These are phyloP conservation scores for Selaginella tamariscina DNA, from an alignment of 75 land plant species.

Conservation along the genomic window DNA sequence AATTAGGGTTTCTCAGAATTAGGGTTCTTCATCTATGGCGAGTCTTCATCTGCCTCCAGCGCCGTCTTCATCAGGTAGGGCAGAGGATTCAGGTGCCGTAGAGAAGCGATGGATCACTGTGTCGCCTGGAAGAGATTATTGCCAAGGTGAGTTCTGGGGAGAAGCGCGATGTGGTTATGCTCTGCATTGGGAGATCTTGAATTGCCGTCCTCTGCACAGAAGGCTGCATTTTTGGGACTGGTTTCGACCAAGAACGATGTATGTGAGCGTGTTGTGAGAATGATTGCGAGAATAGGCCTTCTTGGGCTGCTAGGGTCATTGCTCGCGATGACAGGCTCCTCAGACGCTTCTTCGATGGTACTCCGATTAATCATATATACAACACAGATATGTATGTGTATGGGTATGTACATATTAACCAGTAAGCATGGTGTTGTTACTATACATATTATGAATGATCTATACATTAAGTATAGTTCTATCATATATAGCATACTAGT, in stretches of 20 bases:
- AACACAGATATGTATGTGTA: no score
- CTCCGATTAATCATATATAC: no score
- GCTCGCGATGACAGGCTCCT: slow-evolving; percentile 42
- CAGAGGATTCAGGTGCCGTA: no score
- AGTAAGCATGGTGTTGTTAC: not conserved
- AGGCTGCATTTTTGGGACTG: slow-evolving; percentile 35
- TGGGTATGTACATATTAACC: not conserved
- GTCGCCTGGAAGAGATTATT: no score
- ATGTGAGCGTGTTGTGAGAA: slow-evolving; percentile 24
- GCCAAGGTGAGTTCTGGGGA: not conserved
- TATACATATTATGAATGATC: not conserved
- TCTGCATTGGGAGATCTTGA: slow-evolving; percentile 36
- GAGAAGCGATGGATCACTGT: no score
- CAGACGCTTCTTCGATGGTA: slow-evolving; percentile 61
- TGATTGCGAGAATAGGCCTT: slow-evolving; percentile 61
- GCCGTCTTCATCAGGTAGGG: no score
- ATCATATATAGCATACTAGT: not conserved
- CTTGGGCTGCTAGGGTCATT: slow-evolving; percentile 31
- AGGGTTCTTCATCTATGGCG: no score
- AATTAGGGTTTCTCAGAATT: no score
- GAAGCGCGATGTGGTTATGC: slow-evolving; percentile 48
- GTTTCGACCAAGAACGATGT: slow-evolving; percentile 8
- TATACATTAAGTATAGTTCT: no score
- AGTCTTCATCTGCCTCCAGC: no score
- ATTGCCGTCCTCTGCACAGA: slow-evolving; percentile 32